Evolutionary conservation across 495 filamentous ascomycete genomes (phyloP), one percentile per base, ranked within the genome.

Genomic region (Rhypophila decipiens): DNA sequence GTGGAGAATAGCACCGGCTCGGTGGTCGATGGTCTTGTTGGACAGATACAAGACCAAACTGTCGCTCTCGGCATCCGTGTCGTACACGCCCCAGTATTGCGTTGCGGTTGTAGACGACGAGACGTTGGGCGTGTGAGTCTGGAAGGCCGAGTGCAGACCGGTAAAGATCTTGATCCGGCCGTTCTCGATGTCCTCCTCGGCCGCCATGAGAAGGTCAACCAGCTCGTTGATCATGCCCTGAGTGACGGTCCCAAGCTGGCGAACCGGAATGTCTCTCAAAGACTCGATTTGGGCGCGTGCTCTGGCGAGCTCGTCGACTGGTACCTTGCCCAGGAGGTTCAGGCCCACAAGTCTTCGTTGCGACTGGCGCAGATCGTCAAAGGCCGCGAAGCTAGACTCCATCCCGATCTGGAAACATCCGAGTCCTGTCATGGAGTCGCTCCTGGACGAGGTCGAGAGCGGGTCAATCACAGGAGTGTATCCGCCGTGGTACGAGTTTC

Each of bases 391-490:
- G 2, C 65, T 67, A 1, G 66, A 52, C 24, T 78, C 68, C 2
- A 74, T 66, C 0, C 77, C 77, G 11, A 81, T 56, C 4, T 75
- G 77, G 43, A 80, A 79, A 41, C 77, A 79, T n/a, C 77, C 77
- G 9, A 78, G 61, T 10, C 62, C 49, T n/a, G 61, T 66, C 50
- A 74, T 77, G 17, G 70, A 62, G 23, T 61, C 50, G 0, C 73
- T 74, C 12, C 58, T 48, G 50, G 70, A 63, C 0, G 77, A 79
- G 11, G 72, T 59, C 1, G 76, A 80, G 3, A 81, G 56, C 13
- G 76, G 72, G 44, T 72, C 73, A 31, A 31, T 2, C 59, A 20
- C 15, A 13, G 4, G 27, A 15, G 33, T 24, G 21, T 17, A 15
- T 2, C 24, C 18, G 17, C 24, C 27, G 13, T 9, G 15, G 15